Evolutionary conservation across 192 early-diverging fungal species (phyloP), one percentile per base, ranked within the genome.

Genomic region (Backusella macrospora): DNA sequence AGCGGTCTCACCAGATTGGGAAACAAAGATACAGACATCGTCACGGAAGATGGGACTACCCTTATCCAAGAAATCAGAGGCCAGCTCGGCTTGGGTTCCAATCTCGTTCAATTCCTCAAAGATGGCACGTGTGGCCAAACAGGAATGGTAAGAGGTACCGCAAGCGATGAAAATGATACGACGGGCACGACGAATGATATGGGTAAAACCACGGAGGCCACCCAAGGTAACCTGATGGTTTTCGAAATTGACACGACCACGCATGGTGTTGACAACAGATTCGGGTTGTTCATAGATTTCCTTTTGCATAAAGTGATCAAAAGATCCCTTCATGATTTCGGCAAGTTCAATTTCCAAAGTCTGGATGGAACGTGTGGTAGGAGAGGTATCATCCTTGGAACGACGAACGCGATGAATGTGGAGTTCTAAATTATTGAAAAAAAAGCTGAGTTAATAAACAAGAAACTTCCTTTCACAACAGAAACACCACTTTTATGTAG

Each of bases 201-300:
- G 82, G 29, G 98, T 78, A 84, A 98, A 96, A 68, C 92, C 87
- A 83, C 94, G 95, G 70, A 99, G 87, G 70, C 98, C 98, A 72
- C 98, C 98, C 16, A 99, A 84, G 45, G 90, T 97, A 42, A 99
- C 92, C 67, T 87, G 90, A 86, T 94, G 89, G 84, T 86, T 92
- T 73, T 96, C 92, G 86, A 98, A 98, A 90, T 99, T 97, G 82
- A 99, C 94, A 83, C 98, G 96, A 62, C 98, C 98, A 83, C 96
- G 92, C 94, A 99, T 99, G 76, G 98, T 98, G 90, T 99, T 99
- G 78, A 98, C 96, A 18, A 99, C 96, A 3, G 96, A 97, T 82
- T 98, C 96, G 65, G 98, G 95, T 85, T 99, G 98, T 86, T 99
- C 98, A 80, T 91, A 99, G 79, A 99, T 99, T 86, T 99, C 98